Evolutionary conservation across 345 rosid genomes (phyloP), one percentile per base, ranked within the genome.

Genomic region (Noccaea caerulescens): DNA sequence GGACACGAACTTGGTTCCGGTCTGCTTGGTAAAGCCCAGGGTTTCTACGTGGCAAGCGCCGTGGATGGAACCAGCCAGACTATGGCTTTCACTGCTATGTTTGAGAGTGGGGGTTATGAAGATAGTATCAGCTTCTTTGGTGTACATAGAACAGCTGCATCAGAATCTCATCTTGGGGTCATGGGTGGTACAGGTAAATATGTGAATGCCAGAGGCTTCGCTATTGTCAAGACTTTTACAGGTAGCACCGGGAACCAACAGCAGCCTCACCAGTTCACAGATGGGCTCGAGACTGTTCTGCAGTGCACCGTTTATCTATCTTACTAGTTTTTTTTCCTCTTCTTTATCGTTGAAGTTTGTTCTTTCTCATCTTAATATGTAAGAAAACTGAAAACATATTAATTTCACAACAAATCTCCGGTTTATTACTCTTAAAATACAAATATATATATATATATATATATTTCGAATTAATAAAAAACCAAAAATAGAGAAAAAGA

Each of bases 151-250:
- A 85, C 85, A 0, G 90, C 81, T 1, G 85, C 80, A 7, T 85
- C 97, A 0, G 97, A 90, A 63, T 90, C 97, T 11, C 95, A 87
- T 73, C 79, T 90, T 44, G 85, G 91, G 0, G 70, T 88, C 63
- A 90, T 87, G 97, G 97, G 93, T 27, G 98, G 97, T 12, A 92
- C 95, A 0, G 96, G 98, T n/a, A 88, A 85, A 78, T 84, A 81
- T 72, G 86, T 85, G 36, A 86, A 90, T 60, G 90, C 89, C 27
- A 79, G 79, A 71, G 98, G 95, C 0, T 87, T n/a, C 52, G 89
- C 98, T 9, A 80, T 82, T 32, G 73, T 88, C 6, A 85, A 89
- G 85, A 88, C 89, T 0, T 77, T 84, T 58, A 82, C 72, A 11
- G 82, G 72, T 3, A 36, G 51, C 14, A 68, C 55, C 80, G 65